Evolutionary conservation across 1,139 yeast species (phyloP).

Genomic region (Geotrichum citri-aurantii): DNA sequence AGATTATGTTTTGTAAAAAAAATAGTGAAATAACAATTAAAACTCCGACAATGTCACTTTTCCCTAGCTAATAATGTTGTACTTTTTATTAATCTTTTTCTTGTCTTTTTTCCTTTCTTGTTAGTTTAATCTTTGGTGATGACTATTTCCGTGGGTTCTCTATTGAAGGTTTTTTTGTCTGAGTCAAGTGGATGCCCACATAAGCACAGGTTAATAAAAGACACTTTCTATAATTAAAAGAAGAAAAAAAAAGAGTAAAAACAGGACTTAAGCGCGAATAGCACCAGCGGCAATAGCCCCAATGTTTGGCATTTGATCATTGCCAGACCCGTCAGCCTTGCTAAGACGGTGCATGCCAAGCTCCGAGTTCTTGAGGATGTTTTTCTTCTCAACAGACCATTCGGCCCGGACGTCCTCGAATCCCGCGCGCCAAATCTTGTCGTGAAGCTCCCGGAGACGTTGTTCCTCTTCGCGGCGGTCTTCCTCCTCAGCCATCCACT

Average conservation of each 20-base stretch:
- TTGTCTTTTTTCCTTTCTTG: too few species aligned
- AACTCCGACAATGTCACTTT: not conserved
- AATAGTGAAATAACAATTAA: not conserved
- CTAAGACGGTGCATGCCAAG: constrained; percentile 26
- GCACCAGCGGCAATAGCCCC: constrained; percentile 17
- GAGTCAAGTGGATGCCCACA: too few species aligned
- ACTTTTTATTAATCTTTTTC: not conserved
- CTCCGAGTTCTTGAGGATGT: constrained; percentile 70
- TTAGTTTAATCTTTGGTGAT: too few species aligned
- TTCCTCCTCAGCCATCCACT: constrained; percentile 94
- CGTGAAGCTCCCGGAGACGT: constrained; percentile 60
- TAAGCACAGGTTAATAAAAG: not conserved
- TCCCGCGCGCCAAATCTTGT: constrained; percentile 69
- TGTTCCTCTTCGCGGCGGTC: constrained; percentile 64
- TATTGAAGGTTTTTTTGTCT: too few species aligned
- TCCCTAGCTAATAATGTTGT: not conserved
- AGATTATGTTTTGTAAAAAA: too few species aligned
- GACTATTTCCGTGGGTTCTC: too few species aligned
- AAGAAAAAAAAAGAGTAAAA: not conserved
- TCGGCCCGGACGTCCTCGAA: constrained; percentile 64
- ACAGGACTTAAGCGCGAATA: not conserved
- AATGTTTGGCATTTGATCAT: constrained; percentile 6
- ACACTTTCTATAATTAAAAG: not conserved
- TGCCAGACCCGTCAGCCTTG: not conserved
- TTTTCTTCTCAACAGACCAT: constrained; percentile 63